These are phyloP conservation scores for Cystobasidium pallidum DNA, from an alignment of 1,284 basidiomycete genomes.

Conservation along the genomic window DNA sequence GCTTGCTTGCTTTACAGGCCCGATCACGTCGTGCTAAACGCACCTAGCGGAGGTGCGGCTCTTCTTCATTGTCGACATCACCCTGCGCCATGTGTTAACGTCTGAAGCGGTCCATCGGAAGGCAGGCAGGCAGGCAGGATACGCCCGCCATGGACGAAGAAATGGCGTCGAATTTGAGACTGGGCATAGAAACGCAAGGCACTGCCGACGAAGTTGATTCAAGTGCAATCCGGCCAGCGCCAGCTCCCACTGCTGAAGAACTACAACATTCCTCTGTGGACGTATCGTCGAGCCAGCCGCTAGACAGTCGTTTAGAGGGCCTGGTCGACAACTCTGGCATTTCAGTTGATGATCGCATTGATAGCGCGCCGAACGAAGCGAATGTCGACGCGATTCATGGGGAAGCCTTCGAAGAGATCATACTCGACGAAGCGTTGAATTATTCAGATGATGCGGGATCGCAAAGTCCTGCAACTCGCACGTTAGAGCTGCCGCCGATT, in stretches of 20 bases:
- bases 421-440: background rate
- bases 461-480: constrained; percentile 21
- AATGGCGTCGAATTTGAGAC: constrained; percentile 7
- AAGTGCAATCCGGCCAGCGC: constrained; percentile 21
- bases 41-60: background rate
- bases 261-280: constrained; percentile 24
- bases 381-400: background rate
- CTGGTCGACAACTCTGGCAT: background rate
- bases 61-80: background rate
- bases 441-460: constrained; percentile 15
- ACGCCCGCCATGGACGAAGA: constrained; percentile 19
- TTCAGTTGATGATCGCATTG: constrained; percentile 10
- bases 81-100: background rate
- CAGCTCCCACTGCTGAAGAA: constrained; percentile 24
- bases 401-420: background rate
- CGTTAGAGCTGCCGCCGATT: constrained; percentile 32
- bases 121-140: background rate
- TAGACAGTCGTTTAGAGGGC: background rate
- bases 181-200: constrained; percentile 7
- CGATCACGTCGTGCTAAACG: constrained; percentile 5
- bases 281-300: constrained; percentile 15
- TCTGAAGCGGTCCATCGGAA: background rate
- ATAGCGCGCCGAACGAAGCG: background rate
- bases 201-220: constrained; percentile 41
- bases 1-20: no score